Evolutionary conservation across 805 yeast species (phyloP).

Genomic region (Komagataella ulmi): DNA sequence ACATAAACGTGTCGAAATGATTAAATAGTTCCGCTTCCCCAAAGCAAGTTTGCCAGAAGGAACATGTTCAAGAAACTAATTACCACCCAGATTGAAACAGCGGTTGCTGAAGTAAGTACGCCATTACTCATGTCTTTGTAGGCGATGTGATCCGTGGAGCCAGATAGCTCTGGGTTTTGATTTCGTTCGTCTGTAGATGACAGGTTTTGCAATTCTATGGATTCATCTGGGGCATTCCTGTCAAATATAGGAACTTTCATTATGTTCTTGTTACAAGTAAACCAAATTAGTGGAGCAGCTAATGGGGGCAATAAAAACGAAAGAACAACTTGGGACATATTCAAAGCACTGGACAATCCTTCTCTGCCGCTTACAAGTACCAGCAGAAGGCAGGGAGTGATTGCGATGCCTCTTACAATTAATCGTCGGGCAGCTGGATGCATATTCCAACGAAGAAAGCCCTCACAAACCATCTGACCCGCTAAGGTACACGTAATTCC

Average conservation of each 20-base stretch:
- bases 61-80: constrained; percentile 63
- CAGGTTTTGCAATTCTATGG: background rate
- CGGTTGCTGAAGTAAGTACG: constrained; percentile 32
- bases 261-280: constrained; percentile 48
- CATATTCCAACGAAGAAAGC: constrained; percentile 68
- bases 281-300: constrained; percentile 76
- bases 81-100: constrained; percentile 54
- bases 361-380: constrained; percentile 65
- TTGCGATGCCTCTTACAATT: constrained; percentile 72
- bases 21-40: background rate
- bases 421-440: constrained; percentile 75
- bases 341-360: constrained; percentile 64
- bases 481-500: constrained; percentile 91
- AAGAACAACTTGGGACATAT: constrained; percentile 72
- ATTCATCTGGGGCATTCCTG: constrained; percentile 1
- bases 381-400: constrained; percentile 71
- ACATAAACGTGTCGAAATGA: background rate
- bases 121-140: constrained; percentile 64
- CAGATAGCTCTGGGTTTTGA: constrained; percentile 2
- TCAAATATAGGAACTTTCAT: constrained; percentile 16
- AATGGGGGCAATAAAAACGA: constrained; percentile 76
- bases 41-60: constrained; percentile 26
- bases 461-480: constrained; percentile 90
- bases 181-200: background rate
- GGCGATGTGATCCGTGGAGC: constrained; percentile 4